A percentile compares a stretch with the other conserved stretches of the same genome.
Evolutionary conservation across 257 asterid genomes (phyloP).

Genomic region (Penstemon newberryi): DNA sequence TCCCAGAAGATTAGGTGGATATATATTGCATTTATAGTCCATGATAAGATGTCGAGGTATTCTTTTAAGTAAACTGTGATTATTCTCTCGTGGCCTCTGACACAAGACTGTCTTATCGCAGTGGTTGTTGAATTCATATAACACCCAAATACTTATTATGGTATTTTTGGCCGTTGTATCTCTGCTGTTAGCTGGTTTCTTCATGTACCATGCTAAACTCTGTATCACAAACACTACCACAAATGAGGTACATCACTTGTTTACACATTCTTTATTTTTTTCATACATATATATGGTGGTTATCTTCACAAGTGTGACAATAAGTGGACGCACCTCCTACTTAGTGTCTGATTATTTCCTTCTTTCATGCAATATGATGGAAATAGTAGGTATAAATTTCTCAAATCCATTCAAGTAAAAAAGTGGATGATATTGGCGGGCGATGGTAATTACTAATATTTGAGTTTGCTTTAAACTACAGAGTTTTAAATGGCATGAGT

Average conservation of each 20-base stretch:
- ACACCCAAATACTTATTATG: constrained; percentile 83
- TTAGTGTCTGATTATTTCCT: constrained; percentile 13
- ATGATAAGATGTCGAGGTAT: neutral
- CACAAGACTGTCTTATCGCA: constrained; percentile 46
- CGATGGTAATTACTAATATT: neutral
- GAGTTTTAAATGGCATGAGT: constrained; percentile 96
- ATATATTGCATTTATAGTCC: constrained; percentile 6
- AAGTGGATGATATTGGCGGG: neutral
- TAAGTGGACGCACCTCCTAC: constrained; percentile 5
- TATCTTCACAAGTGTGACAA: constrained; percentile 13
- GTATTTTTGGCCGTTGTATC: constrained; percentile 82
- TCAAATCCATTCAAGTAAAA: neutral
- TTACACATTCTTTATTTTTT: constrained; percentile 15
- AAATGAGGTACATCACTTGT: constrained; percentile 62
- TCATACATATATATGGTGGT: neutral
- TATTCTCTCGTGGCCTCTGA: constrained; percentile 22
- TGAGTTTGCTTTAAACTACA: constrained; percentile 30
- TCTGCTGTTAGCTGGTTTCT: constrained; percentile 81
- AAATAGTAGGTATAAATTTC: neutral
- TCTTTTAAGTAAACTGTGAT: constrained; percentile 15
- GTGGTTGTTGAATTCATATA: constrained; percentile 86
- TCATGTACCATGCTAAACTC: constrained; percentile 83
- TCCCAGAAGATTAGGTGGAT: constrained; percentile 11
- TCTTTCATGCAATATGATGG: constrained; percentile 10
- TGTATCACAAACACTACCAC: constrained; percentile 93